Evolutionary conservation across 1,139 yeast genomes (phyloP), one percentile per base, ranked within the genome.

Genomic region (Pichia sp.): DNA sequence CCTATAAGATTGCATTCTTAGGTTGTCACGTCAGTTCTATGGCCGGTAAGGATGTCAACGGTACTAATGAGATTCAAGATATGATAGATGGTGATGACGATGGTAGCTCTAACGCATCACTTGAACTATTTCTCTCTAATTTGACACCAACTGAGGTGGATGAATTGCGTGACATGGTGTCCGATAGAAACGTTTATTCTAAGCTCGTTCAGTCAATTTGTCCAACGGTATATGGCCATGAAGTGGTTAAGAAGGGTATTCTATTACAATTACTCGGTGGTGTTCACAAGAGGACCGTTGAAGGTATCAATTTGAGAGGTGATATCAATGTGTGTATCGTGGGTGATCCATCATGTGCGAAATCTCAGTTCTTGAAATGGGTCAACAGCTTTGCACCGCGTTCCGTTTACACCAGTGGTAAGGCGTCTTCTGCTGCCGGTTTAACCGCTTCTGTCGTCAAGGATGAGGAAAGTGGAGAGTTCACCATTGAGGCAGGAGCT

Each of bases 391-490:
- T 91, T 58, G 74, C 94, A 25, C 97, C 98, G 19, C 72, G 99
- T 52, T 87, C 97, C 1, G 88, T 91, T 26, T 91, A 93, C 56
- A 93, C 99, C 1, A 88, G 97, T 0, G 99, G 99, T 60, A 91
- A 91, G 56, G 98, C 99, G 0, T 88, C 97, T 1, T 77, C 96
- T 3, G 99, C 99, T 3, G 99, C 99, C 12, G 98, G 98, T 67
- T 71, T 91, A 51, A 91, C 99, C 2, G 99, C 98, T 1, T 95
- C 97, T 0, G 99, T 91, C 20, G 95, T 91, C 14, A 85, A 81
- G 58, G 99, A 91, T 57, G 98, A 93, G 62, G 99, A 91, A 58
- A 85, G 94, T 52, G 96, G 96, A 29, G 98, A 91, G 55, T 87
- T 82, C 52, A 91, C 98, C 1, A 93, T 91, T 46, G 99, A 91